Percentiles rank a stretch among this genome's conserved stretches.
Conservation (phyloP, 495 filamentous ascomycete species). For the Acidomyces sp. region DNA sequence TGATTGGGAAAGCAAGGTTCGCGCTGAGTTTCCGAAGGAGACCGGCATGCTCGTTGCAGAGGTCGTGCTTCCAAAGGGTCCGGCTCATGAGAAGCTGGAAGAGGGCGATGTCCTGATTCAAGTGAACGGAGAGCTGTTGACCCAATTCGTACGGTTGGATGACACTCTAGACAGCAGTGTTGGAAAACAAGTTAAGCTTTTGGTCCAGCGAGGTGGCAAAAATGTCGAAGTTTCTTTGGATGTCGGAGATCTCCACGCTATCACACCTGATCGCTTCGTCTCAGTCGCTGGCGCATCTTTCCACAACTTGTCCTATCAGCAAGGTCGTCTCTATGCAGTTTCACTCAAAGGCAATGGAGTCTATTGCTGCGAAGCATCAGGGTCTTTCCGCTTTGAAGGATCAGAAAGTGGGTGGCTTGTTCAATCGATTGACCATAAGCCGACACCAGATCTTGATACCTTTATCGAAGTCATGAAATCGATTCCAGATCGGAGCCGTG, state of each 20-base stretch:
- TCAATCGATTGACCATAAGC: slow-evolving; percentile 79
- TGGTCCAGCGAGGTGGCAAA: slow-evolving; percentile 78
- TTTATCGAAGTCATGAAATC: slow-evolving; percentile 85
- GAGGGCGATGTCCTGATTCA: slow-evolving; percentile 94
- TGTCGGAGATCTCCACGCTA: slow-evolving; percentile 84
- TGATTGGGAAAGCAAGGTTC: slow-evolving; percentile 72
- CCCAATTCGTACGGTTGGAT: slow-evolving; percentile 87
- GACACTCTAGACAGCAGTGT: slow-evolving; percentile 86
- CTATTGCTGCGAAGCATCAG: slow-evolving; percentile 87
- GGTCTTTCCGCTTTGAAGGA: slow-evolving; percentile 87
- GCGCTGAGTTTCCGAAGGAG: slow-evolving; percentile 75
- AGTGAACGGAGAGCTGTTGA: slow-evolving; percentile 88
- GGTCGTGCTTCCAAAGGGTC: slow-evolving; percentile 82
- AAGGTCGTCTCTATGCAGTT: slow-evolving; percentile 85
- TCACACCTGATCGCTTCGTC: slow-evolving; percentile 91
- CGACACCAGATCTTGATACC: slow-evolving; percentile 68
- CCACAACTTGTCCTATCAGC: slow-evolving; percentile 92
- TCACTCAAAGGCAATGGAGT: slow-evolving; percentile 64
- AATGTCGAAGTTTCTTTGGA: slow-evolving; percentile 73
- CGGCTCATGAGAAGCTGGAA: slow-evolving; percentile 68
- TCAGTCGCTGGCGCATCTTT: slow-evolving; percentile 87
- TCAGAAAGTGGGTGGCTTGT: slow-evolving; percentile 88
- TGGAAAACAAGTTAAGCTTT: slow-evolving; percentile 53
- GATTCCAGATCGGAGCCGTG: slow-evolving; percentile 78
- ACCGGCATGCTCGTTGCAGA: slow-evolving; percentile 95